Base-by-base conservation (phyloP, 768 basidiomycete genomes). In the Tephrocybe sp. region DNA sequence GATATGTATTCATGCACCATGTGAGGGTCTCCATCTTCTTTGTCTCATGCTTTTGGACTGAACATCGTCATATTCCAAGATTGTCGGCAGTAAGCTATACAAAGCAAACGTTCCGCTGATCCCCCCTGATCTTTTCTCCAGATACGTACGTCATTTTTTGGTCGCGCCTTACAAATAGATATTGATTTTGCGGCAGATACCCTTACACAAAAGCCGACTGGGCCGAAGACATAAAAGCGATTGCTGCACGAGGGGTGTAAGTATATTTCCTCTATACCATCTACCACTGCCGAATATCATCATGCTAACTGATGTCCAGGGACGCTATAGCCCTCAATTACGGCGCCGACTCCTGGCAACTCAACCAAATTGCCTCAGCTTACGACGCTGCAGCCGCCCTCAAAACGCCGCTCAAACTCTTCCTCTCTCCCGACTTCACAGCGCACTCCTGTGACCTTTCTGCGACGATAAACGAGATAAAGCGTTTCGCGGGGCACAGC, bases 281-380 rank as follows among this genome's bases (percentile, higher is more conserved):
- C n/a, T n/a, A n/a, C n/a, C n/a, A n/a, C n/a, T n/a, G n/a, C n/a
- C n/a, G n/a, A n/a, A n/a, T n/a, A n/a, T n/a, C 3, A 16, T 1
- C 13, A 15, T 11, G 13, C 15, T 15, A 34, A 15, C 49, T 59
- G 38, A 69, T 66, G 58, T 67, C 74, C 46, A 78, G 74, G 12
- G 83, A 85, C 52, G 85, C 78, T 0, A 72, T 85, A 45, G 83
- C 83, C 0, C 65, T 86, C 23, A 87, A 87, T 64, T 69, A 84
- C 37, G 84, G 85, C 31, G 65, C 67, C 3, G 74, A 78, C 49
- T 54, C 63, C 8, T 86, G 82, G 78, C 76, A 82, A 54, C 66
- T 64, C 16, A 57, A 47, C 5, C 78, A 78, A 45, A 62, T 82
- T 8, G 66, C 60, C 8, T 70, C 71, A 16, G 83, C 84, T 45